phyloP scores from a whole-genome alignment of 495 filamentous ascomycete genomes.

The Xylaria scruposa region DNA sequence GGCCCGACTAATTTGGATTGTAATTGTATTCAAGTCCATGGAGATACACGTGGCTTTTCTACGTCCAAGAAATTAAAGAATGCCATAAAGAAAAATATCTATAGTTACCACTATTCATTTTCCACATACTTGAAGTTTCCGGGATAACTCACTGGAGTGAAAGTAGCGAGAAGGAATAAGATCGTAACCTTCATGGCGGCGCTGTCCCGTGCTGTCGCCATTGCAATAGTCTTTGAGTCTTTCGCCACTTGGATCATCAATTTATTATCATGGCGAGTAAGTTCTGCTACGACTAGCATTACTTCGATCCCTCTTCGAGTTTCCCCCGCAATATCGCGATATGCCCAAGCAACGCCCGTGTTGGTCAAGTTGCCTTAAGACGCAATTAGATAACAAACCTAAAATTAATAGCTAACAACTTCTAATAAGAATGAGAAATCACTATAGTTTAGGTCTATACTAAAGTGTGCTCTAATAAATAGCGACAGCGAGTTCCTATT shows the following conservation, averaged over 20 bases:
- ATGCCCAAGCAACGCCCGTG: not conserved
- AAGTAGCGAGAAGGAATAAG: slow-evolving; percentile 36
- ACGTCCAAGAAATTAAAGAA: not conserved
- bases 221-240: not conserved
- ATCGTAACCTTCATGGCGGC: slow-evolving; percentile 36
- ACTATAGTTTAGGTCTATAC: not conserved
- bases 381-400: not conserved
- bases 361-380: not conserved
- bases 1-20: not conserved
- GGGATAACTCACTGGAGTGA: slow-evolving; percentile 4
- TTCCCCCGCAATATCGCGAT: not conserved
- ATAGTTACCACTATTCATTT: no score
- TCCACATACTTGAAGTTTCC: not conserved
- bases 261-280: not conserved
- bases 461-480: not conserved
- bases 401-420: not conserved
- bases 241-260: not conserved
- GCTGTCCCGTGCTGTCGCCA: slow-evolving; percentile 35
- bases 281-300: not conserved
- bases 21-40: not conserved
- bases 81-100: no score
- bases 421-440: not conserved
- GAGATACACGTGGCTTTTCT: not conserved
- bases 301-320: not conserved
- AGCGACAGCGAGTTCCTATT: not conserved